phyloP scores from a whole-genome alignment of 495 filamentous ascomycete species.

The Talaromyces nanjingensis region DNA sequence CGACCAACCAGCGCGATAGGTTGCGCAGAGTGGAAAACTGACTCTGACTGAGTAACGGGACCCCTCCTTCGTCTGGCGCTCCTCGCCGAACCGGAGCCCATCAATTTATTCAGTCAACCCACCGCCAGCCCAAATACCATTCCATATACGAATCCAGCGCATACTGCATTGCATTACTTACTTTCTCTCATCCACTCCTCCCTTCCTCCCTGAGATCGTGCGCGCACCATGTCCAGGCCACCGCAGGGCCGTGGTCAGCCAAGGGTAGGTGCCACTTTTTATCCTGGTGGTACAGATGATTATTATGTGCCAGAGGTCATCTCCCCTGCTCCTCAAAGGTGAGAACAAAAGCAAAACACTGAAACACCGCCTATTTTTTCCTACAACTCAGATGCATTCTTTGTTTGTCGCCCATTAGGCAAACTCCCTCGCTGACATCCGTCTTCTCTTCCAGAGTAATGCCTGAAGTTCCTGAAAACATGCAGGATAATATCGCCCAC shows the following conservation, averaged over 20 bases:
- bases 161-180: slow-evolving; percentile 4
- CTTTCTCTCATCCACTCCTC: slow-evolving; percentile 11
- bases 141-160: background rate
- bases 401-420: background rate
- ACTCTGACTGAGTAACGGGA: background rate
- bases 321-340: slow-evolving; percentile 88
- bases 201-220: slow-evolving; percentile 1
- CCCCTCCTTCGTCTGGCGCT: background rate
- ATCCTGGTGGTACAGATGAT: slow-evolving; percentile 83
- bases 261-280: slow-evolving; percentile 75
- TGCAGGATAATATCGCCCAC: slow-evolving; percentile 84
- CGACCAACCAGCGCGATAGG: background rate
- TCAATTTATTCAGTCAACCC: background rate
- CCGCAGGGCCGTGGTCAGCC: slow-evolving; percentile 40
- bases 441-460: slow-evolving; percentile 48
- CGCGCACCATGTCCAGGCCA: slow-evolving; percentile 30
- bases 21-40: background rate
- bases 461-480: slow-evolving; percentile 74
- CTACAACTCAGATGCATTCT: background rate
- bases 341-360: slow-evolving; percentile 18
- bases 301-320: slow-evolving; percentile 75
- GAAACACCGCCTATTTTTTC: background rate
- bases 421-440: background rate
- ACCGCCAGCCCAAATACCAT: slow-evolving; percentile 1
- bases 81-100: background rate